Percentiles rank a stretch among this genome's conserved stretches.
Conservation (phyloP, 1,139 yeast genomes). For the Yamadazyma triangularis region DNA sequence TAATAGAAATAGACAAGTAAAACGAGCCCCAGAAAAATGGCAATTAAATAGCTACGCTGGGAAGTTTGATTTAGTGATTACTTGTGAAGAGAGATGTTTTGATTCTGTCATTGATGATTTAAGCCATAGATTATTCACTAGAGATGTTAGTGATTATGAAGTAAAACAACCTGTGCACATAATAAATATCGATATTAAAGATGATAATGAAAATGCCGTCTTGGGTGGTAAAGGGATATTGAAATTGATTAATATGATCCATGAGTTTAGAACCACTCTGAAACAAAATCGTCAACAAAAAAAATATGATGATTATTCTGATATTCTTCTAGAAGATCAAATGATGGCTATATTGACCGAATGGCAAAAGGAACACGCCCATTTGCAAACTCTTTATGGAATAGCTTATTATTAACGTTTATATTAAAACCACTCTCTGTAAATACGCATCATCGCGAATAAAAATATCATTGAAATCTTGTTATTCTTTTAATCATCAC, state of each 20-base stretch:
- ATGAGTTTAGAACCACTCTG: slow-evolving; percentile 31
- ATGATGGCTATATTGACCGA: slow-evolving; percentile 65
- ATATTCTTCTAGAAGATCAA: slow-evolving; percentile 65
- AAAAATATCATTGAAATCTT: no score
- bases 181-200: slow-evolving; percentile 90
- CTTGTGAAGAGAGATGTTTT: slow-evolving; percentile 97
- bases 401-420: slow-evolving; percentile 78
- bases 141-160: slow-evolving; percentile 34
- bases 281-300: slow-evolving; percentile 10
- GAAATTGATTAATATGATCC: slow-evolving; percentile 60
- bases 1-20: slow-evolving; percentile 80
- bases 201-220: slow-evolving; percentile 92
- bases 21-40: slow-evolving; percentile 94
- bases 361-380: slow-evolving; percentile 83
- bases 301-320: slow-evolving; percentile 34
- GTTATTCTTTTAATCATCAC: no score
- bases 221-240: slow-evolving; percentile 91
- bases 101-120: slow-evolving; percentile 94
- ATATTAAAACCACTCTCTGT: no score
- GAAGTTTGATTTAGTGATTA: slow-evolving; percentile 83
- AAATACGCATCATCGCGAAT: background rate
- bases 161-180: slow-evolving; percentile 76
- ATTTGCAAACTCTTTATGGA: slow-evolving; percentile 75
- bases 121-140: slow-evolving; percentile 55
- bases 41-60: slow-evolving; percentile 52